A percentile compares a stretch with the other conserved stretches of the same genome.
Conservation (phyloP, 1,284 basidiomycete genomes). For the Irpex sp. region DNA sequence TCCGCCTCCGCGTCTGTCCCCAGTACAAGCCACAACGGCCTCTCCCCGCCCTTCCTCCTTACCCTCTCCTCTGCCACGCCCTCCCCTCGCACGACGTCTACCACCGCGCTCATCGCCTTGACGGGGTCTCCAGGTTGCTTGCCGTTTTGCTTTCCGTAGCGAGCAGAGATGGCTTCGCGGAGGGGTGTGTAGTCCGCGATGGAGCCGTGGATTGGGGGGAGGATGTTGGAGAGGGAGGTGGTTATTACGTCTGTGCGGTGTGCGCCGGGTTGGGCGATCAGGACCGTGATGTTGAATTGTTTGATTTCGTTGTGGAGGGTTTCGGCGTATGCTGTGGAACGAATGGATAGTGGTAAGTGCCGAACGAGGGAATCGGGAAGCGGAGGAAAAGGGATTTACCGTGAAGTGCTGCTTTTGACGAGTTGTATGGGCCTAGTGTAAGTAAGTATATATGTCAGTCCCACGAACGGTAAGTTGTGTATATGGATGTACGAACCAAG, state of each 20-base stretch:
- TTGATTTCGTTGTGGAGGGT: slow-evolving; percentile 18
- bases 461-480: not conserved
- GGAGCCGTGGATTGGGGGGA: not conserved
- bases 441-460: not conserved
- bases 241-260: slow-evolving; percentile 19
- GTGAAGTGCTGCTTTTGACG: slow-evolving; percentile 33
- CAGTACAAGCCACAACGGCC: slow-evolving; percentile 18
- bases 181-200: slow-evolving; percentile 34
- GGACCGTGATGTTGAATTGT: slow-evolving; percentile 20
- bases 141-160: slow-evolving; percentile 27
- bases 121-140: slow-evolving; percentile 43
- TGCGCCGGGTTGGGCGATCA: slow-evolving; percentile 20
- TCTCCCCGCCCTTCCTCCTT: slow-evolving; percentile 3
- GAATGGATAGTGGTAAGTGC: not conserved
- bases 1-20: slow-evolving; percentile 20
- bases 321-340: slow-evolving; percentile 18
- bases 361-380: not conserved
- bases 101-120: slow-evolving; percentile 47
- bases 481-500: not conserved
- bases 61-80: slow-evolving; percentile 8
- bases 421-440: slow-evolving; percentile 23
- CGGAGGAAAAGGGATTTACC: slow-evolving; percentile 15
- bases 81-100: slow-evolving; percentile 50
- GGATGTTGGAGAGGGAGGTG: slow-evolving; percentile 1
- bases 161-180: slow-evolving; percentile 27